These are phyloP conservation scores for Polygonum maritimum DNA, from an alignment of 148 eudicot species.

Conservation along the genomic window DNA sequence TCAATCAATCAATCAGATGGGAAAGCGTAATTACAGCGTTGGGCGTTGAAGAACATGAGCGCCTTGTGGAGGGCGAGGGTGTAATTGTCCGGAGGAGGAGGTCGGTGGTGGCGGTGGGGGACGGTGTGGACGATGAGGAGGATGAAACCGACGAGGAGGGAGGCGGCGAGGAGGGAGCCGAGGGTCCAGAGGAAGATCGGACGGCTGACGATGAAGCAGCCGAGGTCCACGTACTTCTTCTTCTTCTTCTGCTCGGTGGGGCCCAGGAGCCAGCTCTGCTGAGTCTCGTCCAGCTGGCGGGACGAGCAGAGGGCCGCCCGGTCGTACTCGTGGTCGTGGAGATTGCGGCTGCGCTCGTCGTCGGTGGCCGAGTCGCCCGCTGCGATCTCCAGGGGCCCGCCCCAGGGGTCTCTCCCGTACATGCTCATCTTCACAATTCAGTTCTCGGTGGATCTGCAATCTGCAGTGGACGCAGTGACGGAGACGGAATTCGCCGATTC, in stretches of 20 bases:
- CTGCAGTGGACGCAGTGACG: not conserved
- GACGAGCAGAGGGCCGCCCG: conserved; percentile 67
- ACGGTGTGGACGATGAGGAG: conserved; percentile 63
- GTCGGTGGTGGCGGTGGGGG: conserved; percentile 40
- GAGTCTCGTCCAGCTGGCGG: conserved; percentile 81
- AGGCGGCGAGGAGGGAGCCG: conserved; percentile 50
- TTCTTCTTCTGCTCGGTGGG: conserved; percentile 81
- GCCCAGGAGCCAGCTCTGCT: conserved; percentile 94
- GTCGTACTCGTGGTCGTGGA: conserved; percentile 79
- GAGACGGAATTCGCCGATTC: not conserved
- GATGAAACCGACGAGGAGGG: conserved; percentile 44
- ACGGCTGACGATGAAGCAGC: conserved; percentile 72
- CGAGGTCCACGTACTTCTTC: conserved; percentile 92
- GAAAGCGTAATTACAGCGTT: conserved; percentile 35
- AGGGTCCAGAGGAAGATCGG: conserved; percentile 76
- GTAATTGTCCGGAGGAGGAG: conserved; percentile 76
- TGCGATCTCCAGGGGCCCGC: conserved; percentile 76
- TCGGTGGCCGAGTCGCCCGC: conserved; percentile 86
- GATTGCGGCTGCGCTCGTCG: conserved; percentile 84
- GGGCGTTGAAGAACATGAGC: conserved; percentile 95
- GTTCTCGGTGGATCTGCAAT: no score
- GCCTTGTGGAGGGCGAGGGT: conserved; percentile 71
- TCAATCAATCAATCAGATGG: not conserved
- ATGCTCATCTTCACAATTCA: conserved; percentile 21
- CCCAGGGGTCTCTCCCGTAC: conserved; percentile 99